These are phyloP conservation scores for Thecamonas trahens DNA, from an alignment of 78 protist genomes.

Conservation along the genomic window DNA sequence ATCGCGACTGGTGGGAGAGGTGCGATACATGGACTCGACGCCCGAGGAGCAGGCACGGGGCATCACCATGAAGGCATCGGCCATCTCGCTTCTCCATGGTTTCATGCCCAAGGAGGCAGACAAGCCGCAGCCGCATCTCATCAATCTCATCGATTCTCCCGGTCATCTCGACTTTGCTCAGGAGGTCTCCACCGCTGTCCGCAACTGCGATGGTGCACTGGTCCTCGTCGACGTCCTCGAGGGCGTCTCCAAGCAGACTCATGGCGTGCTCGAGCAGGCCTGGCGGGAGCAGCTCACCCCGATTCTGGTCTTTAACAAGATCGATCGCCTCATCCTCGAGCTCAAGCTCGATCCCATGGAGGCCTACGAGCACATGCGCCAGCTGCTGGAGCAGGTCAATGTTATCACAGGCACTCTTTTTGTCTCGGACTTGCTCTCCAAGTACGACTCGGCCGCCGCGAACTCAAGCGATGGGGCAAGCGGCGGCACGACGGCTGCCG, in stretches of 20 bases:
- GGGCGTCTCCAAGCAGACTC: constrained; percentile 84
- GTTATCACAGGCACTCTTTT: constrained; percentile 58
- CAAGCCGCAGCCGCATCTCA: background rate
- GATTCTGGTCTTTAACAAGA: constrained; percentile 88
- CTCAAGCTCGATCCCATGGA: constrained; percentile 68
- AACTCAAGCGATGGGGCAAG: background rate
- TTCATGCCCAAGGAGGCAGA: constrained; percentile 20
- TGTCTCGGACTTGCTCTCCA: background rate
- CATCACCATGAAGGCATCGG: constrained; percentile 94
- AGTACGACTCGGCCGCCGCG: background rate
- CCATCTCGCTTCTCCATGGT: constrained; percentile 79
- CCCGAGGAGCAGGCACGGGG: constrained; percentile 88
- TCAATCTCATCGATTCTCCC: constrained; percentile 86
- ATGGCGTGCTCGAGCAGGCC: constrained; percentile 87
- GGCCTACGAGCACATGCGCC: constrained; percentile 64
- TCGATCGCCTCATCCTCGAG: constrained; percentile 80
- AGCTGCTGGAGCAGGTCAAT: constrained; percentile 73
- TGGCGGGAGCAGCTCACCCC: constrained; percentile 71
- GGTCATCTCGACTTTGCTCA: constrained; percentile 88
- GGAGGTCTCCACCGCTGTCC: constrained; percentile 73
- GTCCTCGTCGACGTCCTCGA: constrained; percentile 83
- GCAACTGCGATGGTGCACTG: constrained; percentile 72
- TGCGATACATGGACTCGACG: constrained; percentile 82
- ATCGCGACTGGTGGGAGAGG: constrained; percentile 67
- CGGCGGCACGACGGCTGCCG: background rate